Conservation (phyloP, 352 stramenopile genomes). For the Phytophthora niederhauseri region DNA sequence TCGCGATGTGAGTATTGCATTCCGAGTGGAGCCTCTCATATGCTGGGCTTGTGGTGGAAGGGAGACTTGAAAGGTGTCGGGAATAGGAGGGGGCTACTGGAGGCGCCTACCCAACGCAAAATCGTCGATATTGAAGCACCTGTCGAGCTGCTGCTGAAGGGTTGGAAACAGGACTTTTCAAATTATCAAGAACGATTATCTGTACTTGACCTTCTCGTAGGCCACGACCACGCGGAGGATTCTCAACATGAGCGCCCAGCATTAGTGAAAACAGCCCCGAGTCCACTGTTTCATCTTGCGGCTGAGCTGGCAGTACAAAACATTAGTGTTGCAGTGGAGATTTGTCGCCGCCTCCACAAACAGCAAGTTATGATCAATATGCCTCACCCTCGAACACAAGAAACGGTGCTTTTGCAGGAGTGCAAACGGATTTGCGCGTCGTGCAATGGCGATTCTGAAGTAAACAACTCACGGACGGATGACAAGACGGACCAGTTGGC, state of each 20-base stretch:
- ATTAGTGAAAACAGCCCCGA: slow-evolving; percentile 31
- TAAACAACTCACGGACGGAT: not conserved
- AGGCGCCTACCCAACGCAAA: slow-evolving; percentile 9
- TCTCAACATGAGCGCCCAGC: not conserved
- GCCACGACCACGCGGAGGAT: not conserved
- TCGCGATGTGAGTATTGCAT: slow-evolving; percentile 39
- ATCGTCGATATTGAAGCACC: slow-evolving; percentile 24
- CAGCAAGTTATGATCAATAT: slow-evolving; percentile 60
- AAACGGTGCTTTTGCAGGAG: slow-evolving; percentile 60
- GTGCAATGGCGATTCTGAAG: not conserved
- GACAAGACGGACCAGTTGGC: slow-evolving; percentile 34
- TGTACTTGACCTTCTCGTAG: slow-evolving; percentile 30
- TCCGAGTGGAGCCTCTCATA: slow-evolving; percentile 14
- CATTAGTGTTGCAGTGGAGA: slow-evolving; percentile 57
- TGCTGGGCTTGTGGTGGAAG: slow-evolving; percentile 49
- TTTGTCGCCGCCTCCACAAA: slow-evolving; percentile 48
- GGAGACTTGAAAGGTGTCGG: slow-evolving; percentile 12
- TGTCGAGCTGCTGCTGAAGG: slow-evolving; percentile 26
- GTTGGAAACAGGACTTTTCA: slow-evolving; percentile 21
- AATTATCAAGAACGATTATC: slow-evolving; percentile 26
- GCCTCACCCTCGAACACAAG: slow-evolving; percentile 38
- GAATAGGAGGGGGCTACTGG: slow-evolving; percentile 7
- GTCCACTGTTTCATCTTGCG: slow-evolving; percentile 57
- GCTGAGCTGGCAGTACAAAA: slow-evolving; percentile 47
- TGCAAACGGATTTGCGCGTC: slow-evolving; percentile 56